Evolutionary conservation across 2,329 filamentous ascomycete genomes (phyloP).

Genomic region (Xenoacremonium recifei): DNA sequence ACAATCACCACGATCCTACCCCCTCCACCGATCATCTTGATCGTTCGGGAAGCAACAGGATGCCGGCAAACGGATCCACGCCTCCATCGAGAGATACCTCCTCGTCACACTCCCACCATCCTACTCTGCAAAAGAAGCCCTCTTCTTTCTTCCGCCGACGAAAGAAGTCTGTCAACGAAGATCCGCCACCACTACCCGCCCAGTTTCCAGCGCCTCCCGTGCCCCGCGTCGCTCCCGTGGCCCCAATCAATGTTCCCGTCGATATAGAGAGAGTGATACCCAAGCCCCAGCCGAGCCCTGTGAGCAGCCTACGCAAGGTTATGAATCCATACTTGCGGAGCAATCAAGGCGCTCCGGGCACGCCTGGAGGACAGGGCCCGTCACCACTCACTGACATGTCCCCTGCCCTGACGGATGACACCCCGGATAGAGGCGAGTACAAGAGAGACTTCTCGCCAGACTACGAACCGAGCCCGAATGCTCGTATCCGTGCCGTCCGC

Average conservation of each 20-base stretch:
- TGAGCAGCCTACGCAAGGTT: constrained; percentile 78
- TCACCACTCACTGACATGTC: constrained; percentile 24
- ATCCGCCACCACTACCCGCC: constrained; percentile 58
- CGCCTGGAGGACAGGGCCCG: constrained; percentile 24
- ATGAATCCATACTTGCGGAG: constrained; percentile 78
- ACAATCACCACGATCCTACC: constrained; percentile 19
- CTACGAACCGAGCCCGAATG: constrained; percentile 70
- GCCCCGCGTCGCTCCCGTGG: constrained; percentile 34
- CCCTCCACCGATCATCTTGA: constrained; percentile 34
- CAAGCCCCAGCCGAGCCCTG: constrained; percentile 56
- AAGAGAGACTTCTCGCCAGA: constrained; percentile 69
- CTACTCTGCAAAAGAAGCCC: constrained; percentile 78
- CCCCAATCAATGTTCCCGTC: constrained; percentile 31
- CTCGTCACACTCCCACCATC: constrained; percentile 45
- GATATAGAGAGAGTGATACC: constrained; percentile 29
- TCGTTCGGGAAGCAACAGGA: constrained; percentile 29
- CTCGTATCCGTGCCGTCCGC: constrained; percentile 66
- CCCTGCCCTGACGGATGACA: constrained; percentile 10
- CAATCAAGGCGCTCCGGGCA: constrained; percentile 25
- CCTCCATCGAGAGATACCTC: constrained; percentile 50
- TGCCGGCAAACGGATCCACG: constrained; percentile 47
- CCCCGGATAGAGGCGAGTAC: constrained; percentile 30
- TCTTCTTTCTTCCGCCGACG: constrained; percentile 92
- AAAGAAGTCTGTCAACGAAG: constrained; percentile 84
- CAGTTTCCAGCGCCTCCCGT: constrained; percentile 42